Conservation (phyloP, 768 basidiomycete genomes). For the Rhodosporidiobolus sp. region DNA sequence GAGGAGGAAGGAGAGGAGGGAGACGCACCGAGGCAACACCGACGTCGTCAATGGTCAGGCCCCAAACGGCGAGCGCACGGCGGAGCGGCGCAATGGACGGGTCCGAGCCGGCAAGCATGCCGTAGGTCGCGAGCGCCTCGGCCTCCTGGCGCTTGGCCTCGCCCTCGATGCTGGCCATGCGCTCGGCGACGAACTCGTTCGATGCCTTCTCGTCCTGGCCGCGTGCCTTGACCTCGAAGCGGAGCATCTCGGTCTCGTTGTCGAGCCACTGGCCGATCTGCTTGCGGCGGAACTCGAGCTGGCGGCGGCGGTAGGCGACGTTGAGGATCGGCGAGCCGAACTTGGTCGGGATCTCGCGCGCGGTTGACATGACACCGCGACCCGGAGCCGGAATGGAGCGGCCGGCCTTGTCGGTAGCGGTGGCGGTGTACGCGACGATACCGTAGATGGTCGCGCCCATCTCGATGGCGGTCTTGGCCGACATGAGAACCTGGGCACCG, state of each 20-base stretch:
- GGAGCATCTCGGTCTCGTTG: conserved; percentile 80
- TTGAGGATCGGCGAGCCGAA: conserved; percentile 76
- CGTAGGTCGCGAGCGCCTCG: conserved; percentile 86
- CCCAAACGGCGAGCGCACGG: conserved; percentile 95
- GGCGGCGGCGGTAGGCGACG: conserved; percentile 82
- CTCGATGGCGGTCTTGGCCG: conserved; percentile 88
- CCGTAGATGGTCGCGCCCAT: conserved; percentile 83
- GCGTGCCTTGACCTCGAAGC: conserved; percentile 63
- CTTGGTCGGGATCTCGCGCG: conserved; percentile 72
- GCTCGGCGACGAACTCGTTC: conserved; percentile 68
- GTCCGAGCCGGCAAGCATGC: conserved; percentile 79
- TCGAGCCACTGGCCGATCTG: conserved; percentile 93
- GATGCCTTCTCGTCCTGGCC: conserved; percentile 56
- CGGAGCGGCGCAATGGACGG: conserved; percentile 84
- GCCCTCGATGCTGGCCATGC: conserved; percentile 78
- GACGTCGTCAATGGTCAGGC: conserved; percentile 85
- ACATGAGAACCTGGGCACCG: conserved; percentile 97
- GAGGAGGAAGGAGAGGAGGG: not conserved
- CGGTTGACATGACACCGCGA: conserved; percentile 82
- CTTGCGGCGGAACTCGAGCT: conserved; percentile 88
- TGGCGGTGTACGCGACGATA: conserved; percentile 89
- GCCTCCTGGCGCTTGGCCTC: conserved; percentile 90
- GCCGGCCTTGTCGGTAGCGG: conserved; percentile 96
- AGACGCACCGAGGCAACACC: conserved; percentile 51
- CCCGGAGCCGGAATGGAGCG: conserved; percentile 97